These are phyloP conservation scores for Singerocomus inundabilis DNA, from an alignment of 1,284 basidiomycete species.

Conservation along the genomic window DNA sequence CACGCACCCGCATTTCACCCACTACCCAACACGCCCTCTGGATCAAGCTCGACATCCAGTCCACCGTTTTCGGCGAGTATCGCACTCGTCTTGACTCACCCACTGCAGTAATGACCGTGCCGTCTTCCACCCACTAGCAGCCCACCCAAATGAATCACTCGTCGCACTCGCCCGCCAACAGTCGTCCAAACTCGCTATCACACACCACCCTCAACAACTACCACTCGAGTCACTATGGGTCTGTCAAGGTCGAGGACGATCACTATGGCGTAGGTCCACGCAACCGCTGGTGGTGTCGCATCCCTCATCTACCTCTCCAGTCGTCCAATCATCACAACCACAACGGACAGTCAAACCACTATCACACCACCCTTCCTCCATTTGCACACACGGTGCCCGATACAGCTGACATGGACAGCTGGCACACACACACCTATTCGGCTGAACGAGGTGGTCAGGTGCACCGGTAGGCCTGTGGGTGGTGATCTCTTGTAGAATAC, in stretches of 20 bases:
- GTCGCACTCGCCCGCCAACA: slow-evolving; percentile 46
- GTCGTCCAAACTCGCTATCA: slow-evolving; percentile 39
- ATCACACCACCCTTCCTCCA: slow-evolving; percentile 41
- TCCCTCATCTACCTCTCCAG: slow-evolving; percentile 10
- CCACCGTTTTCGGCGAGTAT: slow-evolving; percentile 80
- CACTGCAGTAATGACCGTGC: slow-evolving; percentile 44
- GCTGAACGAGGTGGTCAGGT: slow-evolving; percentile 55
- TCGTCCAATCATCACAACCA: slow-evolving; percentile 38
- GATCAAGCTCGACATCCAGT: slow-evolving; percentile 70
- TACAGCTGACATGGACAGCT: slow-evolving; percentile 47
- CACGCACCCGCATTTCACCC: slow-evolving; percentile 52
- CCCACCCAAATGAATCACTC: slow-evolving; percentile 57
- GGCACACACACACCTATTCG: slow-evolving; percentile 54
- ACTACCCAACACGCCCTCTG: slow-evolving; percentile 65
- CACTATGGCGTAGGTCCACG: slow-evolving; percentile 49
- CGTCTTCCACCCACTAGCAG: slow-evolving; percentile 46
- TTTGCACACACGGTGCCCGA: slow-evolving; percentile 44
- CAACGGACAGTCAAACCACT: slow-evolving; percentile 35
- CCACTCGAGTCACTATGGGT: slow-evolving; percentile 41
- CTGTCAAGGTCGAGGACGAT: slow-evolving; percentile 68
- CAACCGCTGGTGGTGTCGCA: slow-evolving; percentile 1
- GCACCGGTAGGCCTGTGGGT: slow-evolving; percentile 51
- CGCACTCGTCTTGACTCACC: too few relatives aligned
- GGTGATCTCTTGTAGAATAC: slow-evolving; percentile 33
- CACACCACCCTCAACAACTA: slow-evolving; percentile 34